Evolutionary conservation across 441 rosid species (phyloP).

Genomic region (Pelargonium fulgidum): DNA sequence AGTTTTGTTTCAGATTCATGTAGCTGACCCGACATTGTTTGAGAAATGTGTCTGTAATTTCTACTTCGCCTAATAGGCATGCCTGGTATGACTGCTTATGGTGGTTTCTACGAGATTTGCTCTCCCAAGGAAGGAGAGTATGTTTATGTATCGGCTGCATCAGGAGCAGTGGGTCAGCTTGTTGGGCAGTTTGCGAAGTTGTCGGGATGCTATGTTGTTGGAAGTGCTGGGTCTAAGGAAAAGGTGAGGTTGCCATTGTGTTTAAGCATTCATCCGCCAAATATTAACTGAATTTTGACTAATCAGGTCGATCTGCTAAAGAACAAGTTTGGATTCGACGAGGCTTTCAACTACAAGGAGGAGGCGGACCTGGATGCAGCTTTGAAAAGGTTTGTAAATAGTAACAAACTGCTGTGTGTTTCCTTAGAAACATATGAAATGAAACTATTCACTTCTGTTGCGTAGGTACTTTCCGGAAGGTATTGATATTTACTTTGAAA

Average conservation of each 20-base stretch:
- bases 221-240: background rate
- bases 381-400: constrained; percentile 30
- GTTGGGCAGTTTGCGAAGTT: constrained; percentile 45
- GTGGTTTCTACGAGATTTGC: constrained; percentile 37
- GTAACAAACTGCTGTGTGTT: too few relatives aligned
- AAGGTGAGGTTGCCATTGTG: background rate
- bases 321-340: constrained; percentile 42
- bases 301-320: constrained; percentile 38
- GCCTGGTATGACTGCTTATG: constrained; percentile 42
- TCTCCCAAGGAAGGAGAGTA: constrained; percentile 39
- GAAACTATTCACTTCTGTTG: background rate
- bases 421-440: background rate
- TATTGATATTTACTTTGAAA: constrained; percentile 35
- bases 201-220: background rate
- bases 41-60: too few relatives aligned
- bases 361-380: constrained; percentile 35
- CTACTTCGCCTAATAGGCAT: constrained; percentile 24
- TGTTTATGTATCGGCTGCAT: background rate
- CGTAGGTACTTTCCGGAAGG: constrained; percentile 30
- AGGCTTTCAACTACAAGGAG: constrained; percentile 43
- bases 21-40: too few relatives aligned
- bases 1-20: background rate
- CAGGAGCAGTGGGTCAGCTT: constrained; percentile 29
- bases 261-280: too few relatives aligned
- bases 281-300: too few relatives aligned